A percentile compares a stretch with the other conserved stretches of the same genome.
These are phyloP conservation scores for Fusarium azukiicola DNA, from an alignment of 2,329 filamentous ascomycete genomes.

Conservation along the genomic window DNA sequence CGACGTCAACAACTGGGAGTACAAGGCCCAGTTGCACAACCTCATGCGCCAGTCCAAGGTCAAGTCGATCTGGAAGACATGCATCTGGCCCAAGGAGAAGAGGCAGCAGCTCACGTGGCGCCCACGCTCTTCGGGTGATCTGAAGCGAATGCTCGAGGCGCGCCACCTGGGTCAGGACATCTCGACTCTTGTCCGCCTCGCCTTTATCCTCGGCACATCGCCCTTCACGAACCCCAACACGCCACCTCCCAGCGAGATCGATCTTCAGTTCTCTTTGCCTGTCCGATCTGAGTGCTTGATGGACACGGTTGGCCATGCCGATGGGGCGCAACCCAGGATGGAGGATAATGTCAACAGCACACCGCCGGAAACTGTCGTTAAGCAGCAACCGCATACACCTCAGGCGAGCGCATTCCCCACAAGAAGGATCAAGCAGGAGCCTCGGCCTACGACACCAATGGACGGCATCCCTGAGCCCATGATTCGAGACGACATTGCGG, in stretches of 20 bases:
- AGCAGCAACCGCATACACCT: constrained; percentile 58
- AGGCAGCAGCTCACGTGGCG: constrained; percentile 65
- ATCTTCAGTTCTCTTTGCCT: constrained; percentile 64
- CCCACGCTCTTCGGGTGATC: constrained; percentile 65
- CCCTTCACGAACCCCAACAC: constrained; percentile 62
- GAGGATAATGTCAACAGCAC: constrained; percentile 54
- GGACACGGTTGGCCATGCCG: constrained; percentile 57
- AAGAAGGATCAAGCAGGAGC: constrained; percentile 61
- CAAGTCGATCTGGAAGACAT: constrained; percentile 69
- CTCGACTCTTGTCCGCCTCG: constrained; percentile 66
- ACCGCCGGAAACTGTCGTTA: constrained; percentile 52
- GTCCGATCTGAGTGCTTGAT: constrained; percentile 62
- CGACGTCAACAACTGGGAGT: constrained; percentile 68
- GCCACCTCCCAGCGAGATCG: constrained; percentile 64
- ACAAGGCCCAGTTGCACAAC: constrained; percentile 68
- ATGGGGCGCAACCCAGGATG: constrained; percentile 50
- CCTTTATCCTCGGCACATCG: constrained; percentile 67
- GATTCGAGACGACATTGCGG: constrained; percentile 60
- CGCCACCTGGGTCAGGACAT: constrained; percentile 67
- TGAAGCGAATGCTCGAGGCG: constrained; percentile 69
- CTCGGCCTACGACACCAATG: constrained; percentile 61
- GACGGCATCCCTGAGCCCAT: constrained; percentile 55
- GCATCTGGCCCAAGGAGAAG: constrained; percentile 69
- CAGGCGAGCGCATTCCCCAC: constrained; percentile 55
- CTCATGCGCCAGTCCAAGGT: constrained; percentile 67